phyloP scores from a whole-genome alignment of 768 basidiomycete genomes.

The Boletus rubropictus region DNA sequence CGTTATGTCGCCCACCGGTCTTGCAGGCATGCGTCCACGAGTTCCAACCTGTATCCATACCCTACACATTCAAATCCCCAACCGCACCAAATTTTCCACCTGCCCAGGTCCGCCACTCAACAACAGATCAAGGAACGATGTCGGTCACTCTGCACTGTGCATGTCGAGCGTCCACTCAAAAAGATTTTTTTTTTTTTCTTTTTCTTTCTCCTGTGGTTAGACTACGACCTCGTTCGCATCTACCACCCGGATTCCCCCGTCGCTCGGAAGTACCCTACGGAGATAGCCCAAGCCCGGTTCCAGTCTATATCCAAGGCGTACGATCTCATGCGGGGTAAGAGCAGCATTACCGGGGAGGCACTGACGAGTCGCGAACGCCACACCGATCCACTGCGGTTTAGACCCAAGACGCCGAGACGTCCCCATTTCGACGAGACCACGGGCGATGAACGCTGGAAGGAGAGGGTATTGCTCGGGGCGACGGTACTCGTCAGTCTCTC shows the following conservation, averaged over 20 bases:
- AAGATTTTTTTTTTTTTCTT: too few relatives aligned
- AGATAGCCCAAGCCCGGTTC: constrained; percentile 57
- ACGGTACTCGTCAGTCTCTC: constrained; percentile 41
- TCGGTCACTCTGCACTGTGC: constrained; percentile 27
- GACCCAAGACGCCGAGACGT: constrained; percentile 32
- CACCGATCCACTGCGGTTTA: constrained; percentile 39
- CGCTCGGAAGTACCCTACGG: constrained; percentile 38
- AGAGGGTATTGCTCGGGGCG: constrained; percentile 51
- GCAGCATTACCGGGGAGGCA: constrained; percentile 17
- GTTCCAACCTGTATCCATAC: constrained; percentile 42
- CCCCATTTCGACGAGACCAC: constrained; percentile 42
- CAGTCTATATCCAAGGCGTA: constrained; percentile 67
- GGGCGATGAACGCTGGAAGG: constrained; percentile 63
- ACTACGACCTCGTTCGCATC: constrained; percentile 73
- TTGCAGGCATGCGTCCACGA: constrained; percentile 17
- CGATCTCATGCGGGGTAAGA: constrained; percentile 52
- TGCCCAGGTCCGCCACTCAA: constrained; percentile 47
- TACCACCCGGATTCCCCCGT: constrained; percentile 70
- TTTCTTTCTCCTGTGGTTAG: constrained; percentile 31
- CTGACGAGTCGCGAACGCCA: constrained; percentile 13
- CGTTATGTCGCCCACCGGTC: background rate
- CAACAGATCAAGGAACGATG: constrained; percentile 55
- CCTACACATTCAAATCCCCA: constrained; percentile 47
- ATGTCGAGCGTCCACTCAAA: background rate
- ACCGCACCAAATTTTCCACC: constrained; percentile 60